A percentile compares a stretch with the other conserved stretches of the same genome.
Conservation (phyloP, 257 asterid species). For the Voacanga thouarsii region DNA sequence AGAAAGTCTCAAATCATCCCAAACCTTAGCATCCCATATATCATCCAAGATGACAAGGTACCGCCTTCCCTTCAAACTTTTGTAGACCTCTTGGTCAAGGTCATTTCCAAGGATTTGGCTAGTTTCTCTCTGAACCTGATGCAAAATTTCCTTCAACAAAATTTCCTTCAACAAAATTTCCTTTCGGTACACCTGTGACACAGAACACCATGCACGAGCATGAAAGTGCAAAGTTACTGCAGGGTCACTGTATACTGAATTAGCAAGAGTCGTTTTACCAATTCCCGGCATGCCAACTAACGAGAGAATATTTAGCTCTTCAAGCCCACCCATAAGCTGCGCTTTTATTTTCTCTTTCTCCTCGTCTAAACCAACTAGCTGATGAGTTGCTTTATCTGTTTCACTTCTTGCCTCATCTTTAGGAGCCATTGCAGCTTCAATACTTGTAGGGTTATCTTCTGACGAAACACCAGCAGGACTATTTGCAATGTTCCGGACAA, state of each 20-base stretch:
- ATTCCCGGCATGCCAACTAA: neutral
- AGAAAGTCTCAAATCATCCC: neutral
- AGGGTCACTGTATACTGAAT: neutral
- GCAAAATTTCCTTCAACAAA: neutral
- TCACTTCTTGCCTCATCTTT: too few species aligned
- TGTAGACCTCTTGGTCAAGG: neutral
- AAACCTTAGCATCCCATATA: neutral
- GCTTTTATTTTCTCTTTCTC: too few species aligned
- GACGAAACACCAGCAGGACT: too few species aligned
- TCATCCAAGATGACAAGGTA: constrained; percentile 9
- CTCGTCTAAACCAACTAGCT: too few species aligned
- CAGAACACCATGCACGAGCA: constrained; percentile 5
- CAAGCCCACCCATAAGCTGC: too few species aligned
- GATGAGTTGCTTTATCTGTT: too few species aligned
- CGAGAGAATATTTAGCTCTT: too few species aligned
- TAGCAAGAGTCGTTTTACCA: constrained; percentile 3
- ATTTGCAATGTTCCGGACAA: too few species aligned
- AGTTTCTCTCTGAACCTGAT: neutral
- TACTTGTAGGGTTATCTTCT: too few species aligned
- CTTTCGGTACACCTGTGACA: neutral
- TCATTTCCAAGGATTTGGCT: neutral
- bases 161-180: constrained; percentile 7
- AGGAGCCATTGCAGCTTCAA: too few species aligned
- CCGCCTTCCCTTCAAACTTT: neutral
- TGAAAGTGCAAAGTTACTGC: neutral